phyloP scores from a whole-genome alignment of 768 basidiomycete species.

The Tulasnella calospora region DNA sequence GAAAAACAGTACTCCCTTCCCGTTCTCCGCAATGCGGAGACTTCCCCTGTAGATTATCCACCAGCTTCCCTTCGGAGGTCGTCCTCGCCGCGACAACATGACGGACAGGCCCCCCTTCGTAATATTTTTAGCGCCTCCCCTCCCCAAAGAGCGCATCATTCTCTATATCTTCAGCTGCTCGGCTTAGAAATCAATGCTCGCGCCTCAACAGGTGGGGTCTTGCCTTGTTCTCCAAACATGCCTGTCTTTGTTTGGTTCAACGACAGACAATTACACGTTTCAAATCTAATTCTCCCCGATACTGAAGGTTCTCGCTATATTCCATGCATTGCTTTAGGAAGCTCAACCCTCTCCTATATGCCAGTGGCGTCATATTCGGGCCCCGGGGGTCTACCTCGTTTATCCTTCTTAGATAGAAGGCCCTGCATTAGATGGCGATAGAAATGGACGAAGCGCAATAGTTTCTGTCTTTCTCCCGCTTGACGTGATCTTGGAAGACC shows the following conservation, averaged over 20 bases:
- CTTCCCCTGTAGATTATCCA: too few relatives aligned
- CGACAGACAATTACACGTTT: background rate
- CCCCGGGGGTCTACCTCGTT: background rate
- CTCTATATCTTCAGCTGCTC: too few relatives aligned
- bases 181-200: too few relatives aligned
- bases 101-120: too few relatives aligned
- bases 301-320: background rate
- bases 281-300: background rate
- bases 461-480: background rate
- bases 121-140: too few relatives aligned
- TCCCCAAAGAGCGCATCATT: too few relatives aligned
- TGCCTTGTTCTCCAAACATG: background rate
- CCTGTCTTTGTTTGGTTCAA: background rate
- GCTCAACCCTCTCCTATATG: background rate
- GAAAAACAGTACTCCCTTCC: too few relatives aligned
- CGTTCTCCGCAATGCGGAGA: too few relatives aligned
- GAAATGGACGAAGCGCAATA: background rate
- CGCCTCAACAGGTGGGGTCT: too few relatives aligned
- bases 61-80: too few relatives aligned
- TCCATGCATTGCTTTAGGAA: background rate
- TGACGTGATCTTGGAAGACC: background rate
- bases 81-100: slow-evolving; percentile 31
- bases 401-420: background rate
- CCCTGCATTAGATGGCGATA: background rate
- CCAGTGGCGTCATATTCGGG: background rate